These are phyloP conservation scores for Colletotrichum spinosum DNA, from an alignment of 2,329 filamentous ascomycete genomes.

Conservation along the genomic window DNA sequence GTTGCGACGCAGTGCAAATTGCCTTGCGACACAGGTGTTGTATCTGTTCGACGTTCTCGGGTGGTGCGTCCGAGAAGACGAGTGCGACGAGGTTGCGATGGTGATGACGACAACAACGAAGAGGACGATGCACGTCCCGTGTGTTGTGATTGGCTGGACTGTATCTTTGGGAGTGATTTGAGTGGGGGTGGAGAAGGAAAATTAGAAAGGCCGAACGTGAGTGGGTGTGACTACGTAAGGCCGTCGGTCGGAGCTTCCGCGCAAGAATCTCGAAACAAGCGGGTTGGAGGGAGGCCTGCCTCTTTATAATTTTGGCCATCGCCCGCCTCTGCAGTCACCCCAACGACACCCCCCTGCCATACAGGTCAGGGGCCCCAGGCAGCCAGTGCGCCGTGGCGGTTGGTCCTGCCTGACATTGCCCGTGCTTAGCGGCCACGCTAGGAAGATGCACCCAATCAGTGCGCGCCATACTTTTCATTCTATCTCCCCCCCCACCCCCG, in stretches of 20 bases:
- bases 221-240: slow-evolving; percentile 59
- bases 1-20: background rate
- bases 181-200: slow-evolving; percentile 46
- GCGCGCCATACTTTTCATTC: slow-evolving; percentile 45
- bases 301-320: slow-evolving; percentile 67
- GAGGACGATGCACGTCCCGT: slow-evolving; percentile 35
- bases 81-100: slow-evolving; percentile 16
- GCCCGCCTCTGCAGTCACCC: slow-evolving; percentile 53
- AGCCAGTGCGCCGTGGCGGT: slow-evolving; percentile 54
- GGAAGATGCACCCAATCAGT: slow-evolving; percentile 53
- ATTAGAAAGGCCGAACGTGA: slow-evolving; percentile 59
- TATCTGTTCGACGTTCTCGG: slow-evolving; percentile 5
- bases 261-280: slow-evolving; percentile 60
- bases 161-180: slow-evolving; percentile 23
- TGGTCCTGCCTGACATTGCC: slow-evolving; percentile 52
- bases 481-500: slow-evolving; percentile 53
- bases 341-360: slow-evolving; percentile 50
- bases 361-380: slow-evolving; percentile 33
- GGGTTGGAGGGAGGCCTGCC: slow-evolving; percentile 64
- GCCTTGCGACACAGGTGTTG: background rate
- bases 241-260: slow-evolving; percentile 68
- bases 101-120: slow-evolving; percentile 22
- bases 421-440: slow-evolving; percentile 52
- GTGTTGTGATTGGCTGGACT: slow-evolving; percentile 37
- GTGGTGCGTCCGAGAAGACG: background rate